Base-by-base conservation (phyloP, 78 protist species). In the Emiliania huxleyi region DNA sequence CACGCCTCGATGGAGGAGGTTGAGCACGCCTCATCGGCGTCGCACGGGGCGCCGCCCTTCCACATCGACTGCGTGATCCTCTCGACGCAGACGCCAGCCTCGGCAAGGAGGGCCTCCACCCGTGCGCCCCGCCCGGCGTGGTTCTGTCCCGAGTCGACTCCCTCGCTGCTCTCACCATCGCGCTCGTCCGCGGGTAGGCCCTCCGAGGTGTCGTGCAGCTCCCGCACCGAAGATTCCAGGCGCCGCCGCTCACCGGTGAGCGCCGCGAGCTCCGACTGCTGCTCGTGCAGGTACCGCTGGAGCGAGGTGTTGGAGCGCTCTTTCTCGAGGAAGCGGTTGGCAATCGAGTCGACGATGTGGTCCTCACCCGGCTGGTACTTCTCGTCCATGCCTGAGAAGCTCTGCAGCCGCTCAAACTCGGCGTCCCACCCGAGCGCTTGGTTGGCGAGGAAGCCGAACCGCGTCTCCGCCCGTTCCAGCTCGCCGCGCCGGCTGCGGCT, bases 331-430 rank as follows among this genome's bases (percentile, higher is more conserved):
- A 12, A 81, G 3, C 89, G 49, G 3, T 21, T 11, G 25, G 89
- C 44, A 42, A 81, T 81, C 52, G 43, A 52, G 0, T 81, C 56
- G 42, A 81, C 52, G 25, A 44, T 44, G 33, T 44, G 56, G 38
- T 35, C 2, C 85, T 81, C 42, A 22, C 89, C 56, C 18, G 89
- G 89, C 15, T 44, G 56, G 38, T 44, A 81, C 38, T 29, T 33
- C 40, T 2, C 15, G 37, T 81, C 89, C 89, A 81, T 81, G 40
- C 89, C 62, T 4, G 87, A 35, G 83, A 73, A 73, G 25, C 0
- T 26, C 44, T 73, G 83, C 83, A 73, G 83, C 56, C 89, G 49
- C 42, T 25, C 56, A 11, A 81, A 81, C 89, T 81, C 89, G 25
- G 56, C 21, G 37, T 40, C 35, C 89, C 89, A 81, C 2, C 89